Evolutionary conservation across 306 rosid species (phyloP), one percentile per base, ranked within the genome.

Genomic region (Dryas octopetala): DNA sequence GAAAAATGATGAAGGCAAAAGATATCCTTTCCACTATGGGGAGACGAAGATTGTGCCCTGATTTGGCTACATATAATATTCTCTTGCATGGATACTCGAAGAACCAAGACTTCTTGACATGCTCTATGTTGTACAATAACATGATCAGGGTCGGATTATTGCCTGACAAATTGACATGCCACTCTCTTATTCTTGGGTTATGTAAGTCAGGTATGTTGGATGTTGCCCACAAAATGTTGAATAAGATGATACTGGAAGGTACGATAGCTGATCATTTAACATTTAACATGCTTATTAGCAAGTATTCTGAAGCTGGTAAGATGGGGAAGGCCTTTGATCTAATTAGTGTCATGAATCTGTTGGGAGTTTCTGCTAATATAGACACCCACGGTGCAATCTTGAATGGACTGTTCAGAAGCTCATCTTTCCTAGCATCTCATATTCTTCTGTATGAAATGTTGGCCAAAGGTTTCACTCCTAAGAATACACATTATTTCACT

Each of bases 11-110:
- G 4, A 71, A 72, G 80, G 91, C 80, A 57, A 76, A 74, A 69
- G 76, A 74, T 71, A 82, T 91, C 45, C 64, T 86, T 81, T 86
- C 91, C 63, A 66, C 79, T 54, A 87, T 89, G 89, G 82, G 74
- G 76, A 81, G 79, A 55, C 84, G 77, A 65, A 68, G 46, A 71
- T 63, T 89, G 71, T 16, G 64, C 67, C 91, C 88, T 77, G 84
- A 72, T 81, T 75, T 89, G 84, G 74, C 85, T 61, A 85, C 95
- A 26, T 91, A 79, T 81, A 91, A 91, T 58, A 91, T 87, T 83
- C 89, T 91, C 66, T 67, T 91, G 80, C 97, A 84, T 87, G 92
- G 88, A 61, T 81, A 83, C 84, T 86, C 95, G 41, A 91, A 85
- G 83, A 81, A 82, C 76, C 75, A 44, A 40, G 87, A 40, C 48